These are phyloP conservation scores for Salix udensis DNA, from an alignment of 345 rosid genomes.

Conservation along the genomic window DNA sequence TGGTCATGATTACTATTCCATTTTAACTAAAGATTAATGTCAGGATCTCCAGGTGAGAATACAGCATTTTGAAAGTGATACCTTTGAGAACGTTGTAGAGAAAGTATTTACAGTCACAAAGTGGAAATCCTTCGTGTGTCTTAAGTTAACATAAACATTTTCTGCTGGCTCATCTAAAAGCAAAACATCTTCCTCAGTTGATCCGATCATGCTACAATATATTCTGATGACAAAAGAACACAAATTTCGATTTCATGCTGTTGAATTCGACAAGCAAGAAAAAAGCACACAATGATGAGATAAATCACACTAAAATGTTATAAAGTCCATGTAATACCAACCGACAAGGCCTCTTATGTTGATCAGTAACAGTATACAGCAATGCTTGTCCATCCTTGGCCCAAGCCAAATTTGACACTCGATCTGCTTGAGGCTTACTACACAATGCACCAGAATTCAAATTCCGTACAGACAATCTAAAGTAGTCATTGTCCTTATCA, in stretches of 20 bases:
- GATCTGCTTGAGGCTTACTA: conserved; percentile 80
- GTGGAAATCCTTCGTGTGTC: conserved; percentile 79
- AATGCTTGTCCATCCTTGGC: conserved; percentile 78
- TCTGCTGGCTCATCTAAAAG: conserved; percentile 71
- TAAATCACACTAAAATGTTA: not conserved
- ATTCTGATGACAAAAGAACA: conserved; percentile 36
- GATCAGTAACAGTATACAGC: conserved; percentile 84
- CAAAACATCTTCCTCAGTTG: conserved; percentile 82
- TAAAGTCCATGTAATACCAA: conserved; percentile 12
- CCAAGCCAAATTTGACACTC: conserved; percentile 87
- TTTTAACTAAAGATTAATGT: conserved; percentile 1
- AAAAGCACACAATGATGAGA: not conserved
- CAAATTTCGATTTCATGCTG: conserved; percentile 9
- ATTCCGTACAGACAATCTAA: conserved; percentile 73
- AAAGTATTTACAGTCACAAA: conserved; percentile 67
- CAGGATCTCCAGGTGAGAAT: conserved; percentile 1
- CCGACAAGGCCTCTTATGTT: conserved; percentile 79
- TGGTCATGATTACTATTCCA: conserved; percentile 25
- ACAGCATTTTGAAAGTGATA: conserved; percentile 20
- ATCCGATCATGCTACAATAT: conserved; percentile 82
- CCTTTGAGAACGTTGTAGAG: conserved; percentile 77
- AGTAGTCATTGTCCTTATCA: conserved; percentile 86
- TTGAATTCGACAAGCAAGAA: not conserved
- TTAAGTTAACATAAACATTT: conserved; percentile 57
- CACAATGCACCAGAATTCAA: conserved; percentile 87